Conservation (phyloP, 257 asterid genomes). For the Nicotiana undulata region DNA sequence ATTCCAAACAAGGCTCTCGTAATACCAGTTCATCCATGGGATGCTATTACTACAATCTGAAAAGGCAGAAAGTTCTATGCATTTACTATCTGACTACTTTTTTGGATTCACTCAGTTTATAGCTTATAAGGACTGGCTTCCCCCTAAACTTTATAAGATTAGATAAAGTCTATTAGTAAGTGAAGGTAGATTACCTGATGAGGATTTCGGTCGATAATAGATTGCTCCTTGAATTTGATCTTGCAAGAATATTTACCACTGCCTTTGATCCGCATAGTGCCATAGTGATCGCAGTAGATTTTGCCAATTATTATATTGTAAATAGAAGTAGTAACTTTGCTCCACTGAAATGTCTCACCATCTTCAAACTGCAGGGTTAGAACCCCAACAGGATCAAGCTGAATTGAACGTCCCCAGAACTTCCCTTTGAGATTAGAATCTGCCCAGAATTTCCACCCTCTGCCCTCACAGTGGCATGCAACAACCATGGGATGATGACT, state of each 20-base stretch:
- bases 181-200: slow-evolving; percentile 64
- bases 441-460: slow-evolving; percentile 97
- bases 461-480: slow-evolving; percentile 97
- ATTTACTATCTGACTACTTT: not conserved
- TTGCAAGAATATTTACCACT: slow-evolving; percentile 92
- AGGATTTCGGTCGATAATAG: slow-evolving; percentile 95
- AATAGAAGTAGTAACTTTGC: slow-evolving; percentile 97
- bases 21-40: not conserved
- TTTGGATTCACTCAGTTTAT: not conserved
- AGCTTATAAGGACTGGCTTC: not conserved
- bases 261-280: slow-evolving; percentile 96
- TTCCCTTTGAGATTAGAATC: slow-evolving; percentile 98
- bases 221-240: slow-evolving; percentile 97
- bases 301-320: slow-evolving; percentile 93
- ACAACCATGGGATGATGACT: slow-evolving; percentile 98
- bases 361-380: slow-evolving; percentile 91
- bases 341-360: slow-evolving; percentile 96
- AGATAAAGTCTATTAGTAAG: not conserved
- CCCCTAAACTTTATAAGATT: not conserved
- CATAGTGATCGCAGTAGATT: slow-evolving; percentile 94
- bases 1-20: not conserved
- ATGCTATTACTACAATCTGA: not conserved
- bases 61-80: not conserved
- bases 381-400: slow-evolving; percentile 91
- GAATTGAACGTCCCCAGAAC: slow-evolving; percentile 99